Evolutionary conservation across 768 basidiomycete genomes (phyloP), one percentile per base, ranked within the genome.

Genomic region (Podaxis pistillaris): DNA sequence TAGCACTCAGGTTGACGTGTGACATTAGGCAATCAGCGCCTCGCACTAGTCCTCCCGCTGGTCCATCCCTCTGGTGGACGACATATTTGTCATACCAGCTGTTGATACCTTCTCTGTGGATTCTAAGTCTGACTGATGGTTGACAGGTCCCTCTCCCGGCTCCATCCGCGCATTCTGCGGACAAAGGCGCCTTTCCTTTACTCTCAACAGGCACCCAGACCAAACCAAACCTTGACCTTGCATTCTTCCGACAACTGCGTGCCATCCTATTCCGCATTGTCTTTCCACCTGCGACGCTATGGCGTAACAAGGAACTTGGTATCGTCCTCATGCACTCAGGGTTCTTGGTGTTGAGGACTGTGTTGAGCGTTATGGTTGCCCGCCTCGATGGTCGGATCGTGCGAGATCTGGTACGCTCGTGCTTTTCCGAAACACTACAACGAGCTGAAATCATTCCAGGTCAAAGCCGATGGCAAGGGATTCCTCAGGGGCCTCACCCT

Each of bases 331-430:
- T 89, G 0, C 96, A 98, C 74, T 93, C 93, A 0, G 83, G 82
- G 61, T 98, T 98, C 74, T 83, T 98, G 58, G 83, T 98, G 1
- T 74, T 92, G 26, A 78, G 96, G 41, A 97, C 96, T 0, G 83
- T 96, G 2, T 81, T 98, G 22, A 95, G 93, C 67, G 86, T 98
- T 3, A 84, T 85, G 5, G 96, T 96, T 0, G 96, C 96, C 1
- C 81, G 85, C 55, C 78, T 98, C 1, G 96, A 98, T 69, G 96
- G 96, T 12, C 78, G 87, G 58, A 91, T 98, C 66, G 96, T 96
- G 2, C 76, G 92, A 56, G 91, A 95, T 73, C 76, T 98, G 63
- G 95, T 91, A 60, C 50, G 78, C 72, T 41, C 26, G 24, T 26
- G 7, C 49, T 33, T 50, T 22, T 4, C 17, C 3, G 22, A 12